A percentile compares a stretch with the other conserved stretches of the same genome.
Conservation (phyloP, 306 rosid species). For the Cercis canadensis region DNA sequence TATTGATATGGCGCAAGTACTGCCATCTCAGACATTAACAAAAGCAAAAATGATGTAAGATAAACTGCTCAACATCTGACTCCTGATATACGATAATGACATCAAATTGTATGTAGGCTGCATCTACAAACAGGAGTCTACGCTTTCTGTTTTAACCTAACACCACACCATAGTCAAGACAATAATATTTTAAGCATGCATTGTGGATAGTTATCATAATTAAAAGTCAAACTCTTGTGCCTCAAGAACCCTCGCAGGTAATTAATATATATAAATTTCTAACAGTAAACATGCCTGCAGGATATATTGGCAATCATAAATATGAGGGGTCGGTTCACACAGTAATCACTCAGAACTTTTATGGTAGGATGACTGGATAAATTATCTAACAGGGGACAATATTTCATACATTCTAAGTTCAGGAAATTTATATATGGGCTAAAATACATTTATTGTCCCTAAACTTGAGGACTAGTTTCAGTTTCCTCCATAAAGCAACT, state of each 20-base stretch:
- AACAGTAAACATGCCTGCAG: background rate
- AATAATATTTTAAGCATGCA: background rate
- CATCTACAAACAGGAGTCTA: background rate
- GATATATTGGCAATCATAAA: background rate
- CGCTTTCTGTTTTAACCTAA: background rate
- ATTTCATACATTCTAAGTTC: no score
- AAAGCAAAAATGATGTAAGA: background rate
- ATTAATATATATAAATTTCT: background rate
- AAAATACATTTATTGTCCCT: background rate
- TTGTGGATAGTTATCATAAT: background rate
- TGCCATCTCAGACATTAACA: slow-evolving; percentile 7
- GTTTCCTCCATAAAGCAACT: background rate
- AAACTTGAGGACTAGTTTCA: background rate
- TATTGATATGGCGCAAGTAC: background rate
- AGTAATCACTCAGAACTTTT: no score
- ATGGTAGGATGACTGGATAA: no score
- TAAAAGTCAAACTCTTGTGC: background rate
- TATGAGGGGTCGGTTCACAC: background rate
- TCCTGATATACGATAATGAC: background rate
- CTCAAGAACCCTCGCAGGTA: background rate
- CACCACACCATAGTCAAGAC: background rate
- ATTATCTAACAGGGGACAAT: no score
- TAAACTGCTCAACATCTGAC: background rate
- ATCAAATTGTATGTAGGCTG: background rate
- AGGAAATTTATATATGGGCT: background rate